These are phyloP conservation scores for Endogone sp. DNA, from an alignment of 192 early-diverging fungal species.

Conservation along the genomic window DNA sequence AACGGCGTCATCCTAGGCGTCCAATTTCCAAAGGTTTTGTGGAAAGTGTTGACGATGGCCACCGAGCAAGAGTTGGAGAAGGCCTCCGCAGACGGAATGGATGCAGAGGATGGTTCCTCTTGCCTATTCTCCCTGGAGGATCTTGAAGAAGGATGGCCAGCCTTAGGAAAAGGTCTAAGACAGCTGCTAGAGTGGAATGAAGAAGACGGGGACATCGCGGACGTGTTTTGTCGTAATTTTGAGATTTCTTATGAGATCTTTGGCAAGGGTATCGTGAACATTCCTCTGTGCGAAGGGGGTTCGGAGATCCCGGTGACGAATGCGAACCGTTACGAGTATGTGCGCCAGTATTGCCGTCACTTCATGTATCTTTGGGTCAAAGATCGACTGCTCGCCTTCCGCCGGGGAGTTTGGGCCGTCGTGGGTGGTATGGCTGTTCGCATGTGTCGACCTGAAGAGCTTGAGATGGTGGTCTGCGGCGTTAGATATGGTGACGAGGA, in stretches of 20 bases:
- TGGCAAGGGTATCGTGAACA: slow-evolving; percentile 56
- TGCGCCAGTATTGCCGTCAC: slow-evolving; percentile 77
- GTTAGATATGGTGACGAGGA: slow-evolving; percentile 19
- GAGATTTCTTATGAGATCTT: slow-evolving; percentile 69
- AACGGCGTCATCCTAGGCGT: slow-evolving; percentile 90
- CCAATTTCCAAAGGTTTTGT: slow-evolving; percentile 81
- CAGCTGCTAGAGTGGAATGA: neutral
- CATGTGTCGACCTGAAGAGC: slow-evolving; percentile 77
- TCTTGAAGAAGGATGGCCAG: slow-evolving; percentile 71
- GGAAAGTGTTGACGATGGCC: slow-evolving; percentile 80
- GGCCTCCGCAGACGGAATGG: slow-evolving; percentile 60
- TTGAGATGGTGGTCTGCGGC: slow-evolving; percentile 87
- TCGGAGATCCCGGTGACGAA: slow-evolving; percentile 57
- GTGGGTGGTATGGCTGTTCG: slow-evolving; percentile 57
- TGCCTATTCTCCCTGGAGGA: slow-evolving; percentile 24
- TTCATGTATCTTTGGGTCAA: slow-evolving; percentile 66
- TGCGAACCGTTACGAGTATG: slow-evolving; percentile 78
- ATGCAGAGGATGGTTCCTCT: neutral
- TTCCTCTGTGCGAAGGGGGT: slow-evolving; percentile 63
- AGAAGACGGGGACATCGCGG: slow-evolving; percentile 58
- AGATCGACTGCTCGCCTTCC: slow-evolving; percentile 76
- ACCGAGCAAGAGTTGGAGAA: slow-evolving; percentile 69
- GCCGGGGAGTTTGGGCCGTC: slow-evolving; percentile 72
- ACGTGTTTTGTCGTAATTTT: slow-evolving; percentile 78
- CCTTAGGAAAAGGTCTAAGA: slow-evolving; percentile 54